A percentile compares a stretch with the other conserved stretches of the same genome.
Evolutionary conservation across 345 rosid genomes (phyloP).

Genomic region (Nephelium lappaceum): DNA sequence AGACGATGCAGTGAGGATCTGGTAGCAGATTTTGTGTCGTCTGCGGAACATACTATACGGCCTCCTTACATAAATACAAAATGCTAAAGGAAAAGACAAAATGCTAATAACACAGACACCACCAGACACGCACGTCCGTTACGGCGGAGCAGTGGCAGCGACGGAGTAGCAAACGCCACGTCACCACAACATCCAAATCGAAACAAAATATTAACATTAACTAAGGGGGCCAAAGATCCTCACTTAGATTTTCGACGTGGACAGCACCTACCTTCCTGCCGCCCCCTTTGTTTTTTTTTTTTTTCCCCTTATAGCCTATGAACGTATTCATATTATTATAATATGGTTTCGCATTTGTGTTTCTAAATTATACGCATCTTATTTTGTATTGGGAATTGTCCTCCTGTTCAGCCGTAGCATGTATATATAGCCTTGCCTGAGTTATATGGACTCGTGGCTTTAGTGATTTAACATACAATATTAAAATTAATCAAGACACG

Average conservation of each 20-base stretch:
- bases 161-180: conserved; percentile 27
- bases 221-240: conserved; percentile 26
- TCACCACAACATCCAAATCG: conserved; percentile 15
- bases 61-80: not conserved
- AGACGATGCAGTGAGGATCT: not conserved
- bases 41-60: not conserved
- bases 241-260: conserved; percentile 43
- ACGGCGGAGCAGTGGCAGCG: conserved; percentile 28
- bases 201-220: not conserved
- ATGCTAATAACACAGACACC: not conserved
- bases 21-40: conserved; percentile 4
- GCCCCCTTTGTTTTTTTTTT: not conserved
- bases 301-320: too few species aligned
- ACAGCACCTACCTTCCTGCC: conserved; percentile 19
- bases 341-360: too few species aligned
- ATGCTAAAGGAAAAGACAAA: conserved; percentile 26
- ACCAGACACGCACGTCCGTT: conserved; percentile 9
- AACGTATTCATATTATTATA: not conserved
- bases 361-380: too few species aligned
- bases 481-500: too few species aligned
- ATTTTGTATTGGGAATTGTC: too few species aligned
- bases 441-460: too few species aligned
- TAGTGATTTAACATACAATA: too few species aligned
- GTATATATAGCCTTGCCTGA: too few species aligned
- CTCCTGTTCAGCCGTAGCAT: too few species aligned